phyloP scores from a whole-genome alignment of 2,329 filamentous ascomycete genomes.

The Penicillium sp. region DNA sequence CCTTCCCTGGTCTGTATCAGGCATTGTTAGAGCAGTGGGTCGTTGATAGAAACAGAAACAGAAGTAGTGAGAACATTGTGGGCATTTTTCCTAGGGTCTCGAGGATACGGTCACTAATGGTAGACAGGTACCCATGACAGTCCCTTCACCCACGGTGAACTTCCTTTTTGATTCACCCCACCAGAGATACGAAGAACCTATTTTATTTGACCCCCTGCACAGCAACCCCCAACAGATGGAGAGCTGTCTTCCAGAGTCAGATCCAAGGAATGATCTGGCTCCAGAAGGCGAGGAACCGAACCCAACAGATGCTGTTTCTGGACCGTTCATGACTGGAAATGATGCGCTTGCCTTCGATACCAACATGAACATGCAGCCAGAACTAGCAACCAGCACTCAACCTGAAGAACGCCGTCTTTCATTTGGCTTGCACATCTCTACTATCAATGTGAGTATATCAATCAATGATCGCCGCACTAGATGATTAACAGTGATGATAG shows the following conservation, averaged over 20 bases:
- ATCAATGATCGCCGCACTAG: neutral
- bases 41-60: neutral
- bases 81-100: neutral
- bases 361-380: neutral
- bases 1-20: constrained; percentile 21
- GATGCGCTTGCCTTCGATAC: neutral
- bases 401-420: constrained; percentile 3
- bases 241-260: neutral
- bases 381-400: neutral
- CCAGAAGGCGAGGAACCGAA: neutral
- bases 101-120: neutral
- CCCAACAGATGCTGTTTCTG: neutral
- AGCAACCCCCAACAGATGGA: neutral
- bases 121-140: neutral
- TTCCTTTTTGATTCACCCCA: neutral
- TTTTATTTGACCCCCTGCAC: neutral
- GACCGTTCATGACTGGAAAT: neutral
- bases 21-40: constrained; percentile 19
- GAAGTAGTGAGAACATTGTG: neutral
- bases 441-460: constrained; percentile 8
- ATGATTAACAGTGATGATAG: neutral
- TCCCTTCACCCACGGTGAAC: neutral
- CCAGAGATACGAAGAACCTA: neutral
- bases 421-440: constrained; percentile 18
- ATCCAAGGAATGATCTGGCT: neutral